Percentiles rank a stretch among this genome's conserved stretches.
Evolutionary conservation across 1,284 basidiomycete species (phyloP).

Genomic region (Entoloma clypeatum): DNA sequence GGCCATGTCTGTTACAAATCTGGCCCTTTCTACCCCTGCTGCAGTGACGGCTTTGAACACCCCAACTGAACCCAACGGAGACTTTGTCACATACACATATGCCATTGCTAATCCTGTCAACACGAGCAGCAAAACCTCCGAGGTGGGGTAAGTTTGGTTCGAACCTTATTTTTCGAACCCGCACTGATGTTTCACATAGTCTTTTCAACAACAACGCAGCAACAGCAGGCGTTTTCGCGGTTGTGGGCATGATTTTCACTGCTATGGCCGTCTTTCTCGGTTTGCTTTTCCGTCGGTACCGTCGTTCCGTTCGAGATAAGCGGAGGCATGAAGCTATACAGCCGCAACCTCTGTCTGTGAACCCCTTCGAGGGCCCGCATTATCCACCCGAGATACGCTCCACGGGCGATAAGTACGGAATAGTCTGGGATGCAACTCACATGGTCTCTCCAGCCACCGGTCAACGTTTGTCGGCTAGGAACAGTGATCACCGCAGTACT

Average conservation of each 20-base stretch:
- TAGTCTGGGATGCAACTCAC: too few species aligned
- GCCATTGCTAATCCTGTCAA: slow-evolving; percentile 45
- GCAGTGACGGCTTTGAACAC: slow-evolving; percentile 45
- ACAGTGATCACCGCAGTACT: too few species aligned
- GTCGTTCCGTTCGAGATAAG: slow-evolving; percentile 29
- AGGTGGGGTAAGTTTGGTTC: slow-evolving; percentile 19
- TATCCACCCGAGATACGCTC: slow-evolving; percentile 21
- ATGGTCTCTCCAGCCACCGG: too few species aligned
- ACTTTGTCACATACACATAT: slow-evolving; percentile 42
- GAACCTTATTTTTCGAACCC: not conserved
- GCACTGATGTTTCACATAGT: slow-evolving; percentile 27
- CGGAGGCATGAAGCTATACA: slow-evolving; percentile 35
- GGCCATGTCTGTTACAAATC: slow-evolving; percentile 37
- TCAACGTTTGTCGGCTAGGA: too few species aligned
- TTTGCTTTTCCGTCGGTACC: slow-evolving; percentile 39
- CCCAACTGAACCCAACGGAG: slow-evolving; percentile 40
- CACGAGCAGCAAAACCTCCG: slow-evolving; percentile 18
- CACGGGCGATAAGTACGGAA: slow-evolving; percentile 6
- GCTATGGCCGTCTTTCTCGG: slow-evolving; percentile 33
- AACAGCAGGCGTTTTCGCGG: slow-evolving; percentile 55
- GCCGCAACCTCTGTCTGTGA: slow-evolving; percentile 27
- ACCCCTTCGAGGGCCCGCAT: slow-evolving; percentile 33
- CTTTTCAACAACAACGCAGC: slow-evolving; percentile 53
- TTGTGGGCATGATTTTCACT: slow-evolving; percentile 42
- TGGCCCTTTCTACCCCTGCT: slow-evolving; percentile 37